Percentiles rank a stretch among this genome's conserved stretches.
Evolutionary conservation across 2,329 filamentous ascomycete genomes (phyloP).

Genomic region (Myriosclerotinia duriaeana): DNA sequence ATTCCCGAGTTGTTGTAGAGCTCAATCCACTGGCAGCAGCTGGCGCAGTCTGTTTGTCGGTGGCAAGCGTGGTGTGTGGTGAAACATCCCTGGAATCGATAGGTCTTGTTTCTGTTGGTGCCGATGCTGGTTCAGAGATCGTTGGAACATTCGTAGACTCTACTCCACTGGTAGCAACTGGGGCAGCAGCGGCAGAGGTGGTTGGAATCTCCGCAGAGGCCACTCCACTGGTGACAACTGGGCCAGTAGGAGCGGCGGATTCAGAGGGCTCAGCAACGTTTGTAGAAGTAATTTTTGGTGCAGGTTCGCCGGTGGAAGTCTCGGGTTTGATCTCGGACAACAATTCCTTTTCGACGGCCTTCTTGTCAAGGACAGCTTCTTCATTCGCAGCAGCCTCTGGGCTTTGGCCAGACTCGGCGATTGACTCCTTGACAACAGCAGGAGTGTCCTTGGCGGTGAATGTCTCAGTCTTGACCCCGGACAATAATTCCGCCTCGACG

Average conservation of each 20-base stretch:
- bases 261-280: constrained; percentile 29
- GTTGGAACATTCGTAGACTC: not conserved
- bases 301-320: constrained; percentile 37
- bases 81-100: constrained; percentile 35
- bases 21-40: constrained; percentile 35
- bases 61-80: constrained; percentile 32
- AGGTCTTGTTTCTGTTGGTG: constrained; percentile 5
- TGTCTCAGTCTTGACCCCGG: constrained; percentile 53
- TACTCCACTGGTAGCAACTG: constrained; percentile 7
- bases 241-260: constrained; percentile 22
- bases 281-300: constrained; percentile 43
- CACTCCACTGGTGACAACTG: constrained; percentile 17
- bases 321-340: constrained; percentile 59
- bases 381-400: constrained; percentile 72
- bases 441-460: constrained; percentile 51
- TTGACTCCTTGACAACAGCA: constrained; percentile 57
- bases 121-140: not conserved
- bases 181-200: not conserved
- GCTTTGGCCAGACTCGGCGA: constrained; percentile 55
- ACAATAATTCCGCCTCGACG: constrained; percentile 71
- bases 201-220: constrained; percentile 1
- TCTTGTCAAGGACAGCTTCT: constrained; percentile 72
- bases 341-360: constrained; percentile 70
- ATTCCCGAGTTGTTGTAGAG: constrained; percentile 29
- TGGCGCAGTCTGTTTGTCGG: constrained; percentile 31